These are phyloP conservation scores for Hansenula sp. DNA, from an alignment of 1,139 yeast species.

Conservation along the genomic window DNA sequence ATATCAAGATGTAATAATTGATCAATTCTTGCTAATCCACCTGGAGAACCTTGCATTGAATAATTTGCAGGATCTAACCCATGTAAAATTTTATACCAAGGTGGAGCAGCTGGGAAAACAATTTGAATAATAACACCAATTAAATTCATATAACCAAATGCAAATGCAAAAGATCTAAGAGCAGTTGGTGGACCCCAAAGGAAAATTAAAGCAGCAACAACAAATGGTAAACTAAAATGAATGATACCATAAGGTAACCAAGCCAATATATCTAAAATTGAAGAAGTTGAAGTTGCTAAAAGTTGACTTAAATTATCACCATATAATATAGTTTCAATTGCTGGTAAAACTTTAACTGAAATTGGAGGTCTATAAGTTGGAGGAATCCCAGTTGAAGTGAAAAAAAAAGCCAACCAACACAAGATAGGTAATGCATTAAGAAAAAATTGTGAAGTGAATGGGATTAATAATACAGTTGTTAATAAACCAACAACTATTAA, in stretches of 20 bases:
- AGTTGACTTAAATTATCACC: slow-evolving; percentile 91
- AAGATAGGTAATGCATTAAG: slow-evolving; percentile 81
- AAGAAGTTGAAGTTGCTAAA: slow-evolving; percentile 67
- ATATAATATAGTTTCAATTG: slow-evolving; percentile 87
- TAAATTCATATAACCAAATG: slow-evolving; percentile 96
- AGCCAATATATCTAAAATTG: slow-evolving; percentile 75
- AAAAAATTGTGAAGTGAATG: slow-evolving; percentile 82
- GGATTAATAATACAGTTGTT: slow-evolving; percentile 44
- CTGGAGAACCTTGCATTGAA: slow-evolving; percentile 91
- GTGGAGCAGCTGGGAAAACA: slow-evolving; percentile 93
- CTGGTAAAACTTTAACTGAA: slow-evolving; percentile 86
- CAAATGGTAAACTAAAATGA: slow-evolving; percentile 87
- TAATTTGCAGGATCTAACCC: slow-evolving; percentile 91
- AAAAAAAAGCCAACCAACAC: slow-evolving; percentile 84
- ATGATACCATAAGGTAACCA: slow-evolving; percentile 95
- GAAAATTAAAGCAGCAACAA: slow-evolving; percentile 75
- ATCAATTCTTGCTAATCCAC: slow-evolving; percentile 92
- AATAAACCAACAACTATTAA: slow-evolving; percentile 22
- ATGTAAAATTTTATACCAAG: slow-evolving; percentile 89
- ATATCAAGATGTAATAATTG: slow-evolving; percentile 71
- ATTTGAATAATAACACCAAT: slow-evolving; percentile 81
- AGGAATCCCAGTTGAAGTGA: slow-evolving; percentile 75
- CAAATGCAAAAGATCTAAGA: slow-evolving; percentile 82
- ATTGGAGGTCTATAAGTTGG: slow-evolving; percentile 81
- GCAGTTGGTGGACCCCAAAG: slow-evolving; percentile 92